Base-by-base conservation (phyloP, 139 green algal species). In the Chlamydomonas sphaeroides region DNA sequence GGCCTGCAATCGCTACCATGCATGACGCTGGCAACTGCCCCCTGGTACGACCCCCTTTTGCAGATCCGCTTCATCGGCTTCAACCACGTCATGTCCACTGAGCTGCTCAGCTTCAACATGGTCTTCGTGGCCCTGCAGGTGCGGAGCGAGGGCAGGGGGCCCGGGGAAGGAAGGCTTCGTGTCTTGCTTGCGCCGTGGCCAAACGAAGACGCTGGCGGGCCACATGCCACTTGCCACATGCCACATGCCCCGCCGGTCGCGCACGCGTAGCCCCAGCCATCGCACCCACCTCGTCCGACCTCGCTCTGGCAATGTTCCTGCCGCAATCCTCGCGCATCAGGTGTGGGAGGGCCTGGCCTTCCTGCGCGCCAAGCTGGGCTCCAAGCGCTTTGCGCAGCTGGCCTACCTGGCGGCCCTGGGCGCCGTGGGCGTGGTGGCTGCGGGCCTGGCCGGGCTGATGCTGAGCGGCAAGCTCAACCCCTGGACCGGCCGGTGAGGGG, bases 1-100 rank as follows among this genome's bases (percentile, higher is more conserved):
- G n/a, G n/a, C n/a, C n/a, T n/a, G n/a, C n/a, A n/a, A n/a, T n/a
- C n/a, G n/a, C n/a, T n/a, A n/a, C n/a, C n/a, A n/a, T n/a, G n/a
- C n/a, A n/a, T n/a, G n/a, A n/a, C n/a, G n/a, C n/a, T n/a, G n/a
- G n/a, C n/a, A n/a, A n/a, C 68, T 38, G 17, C 42, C 68, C 41
- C 41, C 68, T 25, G 20, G 41, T 28, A 10, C 28, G 4, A 23
- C 41, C 30, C 57, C n/a, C n/a, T n/a, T n/a, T n/a, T n/a, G 21
- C 68, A 88, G 84, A 45, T 92, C 18, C 88, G 84, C 72, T 92
- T 92, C 80, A 92, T 92, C 33, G 88, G 88, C 80, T 85, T 80
- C 76, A 90, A 90, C 88, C 88, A 92, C 84, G 62, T 96, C 45
- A 71, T 90, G 25, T 89, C 91, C 68, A 86, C 91, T 38, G 91